Evolutionary conservation across 108 stramenopile species (phyloP).

Genomic region (Cylindrotheca fusiformis): DNA sequence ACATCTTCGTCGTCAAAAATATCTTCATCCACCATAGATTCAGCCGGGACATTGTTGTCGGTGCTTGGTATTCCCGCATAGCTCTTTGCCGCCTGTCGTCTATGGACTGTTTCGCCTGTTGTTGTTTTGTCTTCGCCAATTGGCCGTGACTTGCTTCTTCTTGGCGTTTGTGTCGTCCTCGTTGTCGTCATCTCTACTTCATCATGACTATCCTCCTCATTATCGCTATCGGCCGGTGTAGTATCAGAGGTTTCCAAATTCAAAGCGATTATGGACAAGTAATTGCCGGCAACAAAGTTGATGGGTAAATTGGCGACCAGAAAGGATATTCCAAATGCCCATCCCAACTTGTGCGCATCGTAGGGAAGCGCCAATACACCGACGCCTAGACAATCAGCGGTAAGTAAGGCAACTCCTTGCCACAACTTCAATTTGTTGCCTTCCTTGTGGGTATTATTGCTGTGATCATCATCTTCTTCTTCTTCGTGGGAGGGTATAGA

Average conservation of each 20-base stretch:
- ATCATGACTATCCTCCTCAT: background rate
- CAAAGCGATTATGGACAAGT: constrained; percentile 35
- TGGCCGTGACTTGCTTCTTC: too few species aligned
- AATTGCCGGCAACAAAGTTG: constrained; percentile 61
- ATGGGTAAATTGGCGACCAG: constrained; percentile 63
- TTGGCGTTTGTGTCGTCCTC: constrained; percentile 10
- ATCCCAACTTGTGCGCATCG: constrained; percentile 41
- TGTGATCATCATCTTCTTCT: background rate
- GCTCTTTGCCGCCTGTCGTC: background rate
- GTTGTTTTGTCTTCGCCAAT: constrained; percentile 10
- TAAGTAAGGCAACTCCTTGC: constrained; percentile 50
- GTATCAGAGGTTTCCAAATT: constrained; percentile 40
- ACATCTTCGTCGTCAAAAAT: constrained; percentile 10
- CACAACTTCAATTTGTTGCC: constrained; percentile 33
- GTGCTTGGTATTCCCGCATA: background rate
- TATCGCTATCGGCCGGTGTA: too few species aligned
- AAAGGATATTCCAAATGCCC: constrained; percentile 40
- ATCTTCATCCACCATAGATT: constrained; percentile 1
- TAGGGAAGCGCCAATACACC: constrained; percentile 61
- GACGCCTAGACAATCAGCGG: constrained; percentile 72
- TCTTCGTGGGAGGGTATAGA: background rate
- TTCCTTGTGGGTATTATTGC: constrained; percentile 1
- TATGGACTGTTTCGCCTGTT: background rate
- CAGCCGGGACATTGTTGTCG: background rate
- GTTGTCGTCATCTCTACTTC: background rate